Conservation (phyloP, 148 eudicot genomes). For the Beta vulgaris region DNA sequence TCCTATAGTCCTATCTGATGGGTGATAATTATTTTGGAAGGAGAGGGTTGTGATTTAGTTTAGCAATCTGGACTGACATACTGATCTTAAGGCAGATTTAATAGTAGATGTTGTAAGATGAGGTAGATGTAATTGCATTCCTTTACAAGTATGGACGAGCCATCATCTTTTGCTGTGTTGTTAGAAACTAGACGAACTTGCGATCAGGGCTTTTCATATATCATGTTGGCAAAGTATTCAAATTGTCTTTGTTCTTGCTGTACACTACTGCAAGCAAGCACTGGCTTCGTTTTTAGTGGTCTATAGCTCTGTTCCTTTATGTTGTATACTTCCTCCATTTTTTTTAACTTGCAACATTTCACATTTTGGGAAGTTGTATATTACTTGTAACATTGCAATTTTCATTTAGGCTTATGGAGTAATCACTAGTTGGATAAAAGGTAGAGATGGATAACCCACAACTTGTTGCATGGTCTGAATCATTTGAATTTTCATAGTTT, state of each 20-base stretch:
- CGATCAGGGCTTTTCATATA: neutral
- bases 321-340: no score
- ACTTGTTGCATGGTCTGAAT: no score
- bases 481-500: no score
- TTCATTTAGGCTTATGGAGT: no score
- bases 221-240: neutral
- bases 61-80: neutral
- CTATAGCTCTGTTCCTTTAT: no score
- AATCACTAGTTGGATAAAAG: no score
- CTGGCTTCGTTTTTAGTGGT: neutral
- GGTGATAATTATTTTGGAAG: neutral
- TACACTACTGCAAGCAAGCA: neutral
- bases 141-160: neutral
- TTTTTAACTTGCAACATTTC: no score
- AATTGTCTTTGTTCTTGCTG: neutral
- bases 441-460: no score
- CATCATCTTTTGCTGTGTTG: no score
- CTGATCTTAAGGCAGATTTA: neutral
- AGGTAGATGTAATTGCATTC: neutral
- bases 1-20: neutral
- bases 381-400: no score
- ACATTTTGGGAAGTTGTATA: no score
- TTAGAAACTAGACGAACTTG: no score
- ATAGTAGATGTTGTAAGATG: neutral
- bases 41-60: neutral